Conservation (phyloP, 2,329 filamentous ascomycete species). For the Cadophora malorum region DNA sequence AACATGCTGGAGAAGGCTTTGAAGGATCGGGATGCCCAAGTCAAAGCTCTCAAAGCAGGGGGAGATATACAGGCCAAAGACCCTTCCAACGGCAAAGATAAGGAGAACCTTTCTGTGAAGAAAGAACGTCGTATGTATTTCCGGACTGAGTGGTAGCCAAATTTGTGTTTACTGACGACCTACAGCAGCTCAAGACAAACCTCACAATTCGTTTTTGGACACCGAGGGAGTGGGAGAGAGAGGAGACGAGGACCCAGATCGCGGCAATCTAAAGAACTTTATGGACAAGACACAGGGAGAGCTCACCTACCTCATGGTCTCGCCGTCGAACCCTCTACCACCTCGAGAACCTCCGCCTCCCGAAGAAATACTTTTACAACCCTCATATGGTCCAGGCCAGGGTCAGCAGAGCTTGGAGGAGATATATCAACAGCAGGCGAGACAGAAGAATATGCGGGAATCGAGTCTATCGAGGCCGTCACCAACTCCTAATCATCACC, state of each 20-base stretch:
- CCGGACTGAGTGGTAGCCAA: not conserved
- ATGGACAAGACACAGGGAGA: slow-evolving; percentile 70
- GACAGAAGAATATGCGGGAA: slow-evolving; percentile 65
- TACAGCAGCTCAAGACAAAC: slow-evolving; percentile 36
- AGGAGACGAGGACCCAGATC: slow-evolving; percentile 47
- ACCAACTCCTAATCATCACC: slow-evolving; percentile 64
- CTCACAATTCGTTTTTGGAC: slow-evolving; percentile 49
- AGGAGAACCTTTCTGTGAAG: slow-evolving; percentile 59
- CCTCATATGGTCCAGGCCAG: slow-evolving; percentile 52
- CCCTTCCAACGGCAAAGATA: slow-evolving; percentile 51
- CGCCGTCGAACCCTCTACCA: slow-evolving; percentile 68
- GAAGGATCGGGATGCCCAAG: slow-evolving; percentile 81
- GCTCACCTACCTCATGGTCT: slow-evolving; percentile 72
- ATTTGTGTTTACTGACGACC: slow-evolving; percentile 9
- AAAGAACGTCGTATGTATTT: slow-evolving; percentile 60
- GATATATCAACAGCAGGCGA: slow-evolving; percentile 45
- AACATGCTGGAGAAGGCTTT: slow-evolving; percentile 87
- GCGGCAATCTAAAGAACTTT: slow-evolving; percentile 63
- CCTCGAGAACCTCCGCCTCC: slow-evolving; percentile 68
- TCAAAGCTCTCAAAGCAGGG: slow-evolving; percentile 55
- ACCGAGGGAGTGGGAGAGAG: slow-evolving; percentile 52
- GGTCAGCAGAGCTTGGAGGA: slow-evolving; percentile 48
- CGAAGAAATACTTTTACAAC: slow-evolving; percentile 63
- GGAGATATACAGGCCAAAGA: slow-evolving; percentile 51
- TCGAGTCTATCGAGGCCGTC: slow-evolving; percentile 57